Conservation (phyloP, 768 basidiomycete species). For the Boletales sp. region DNA sequence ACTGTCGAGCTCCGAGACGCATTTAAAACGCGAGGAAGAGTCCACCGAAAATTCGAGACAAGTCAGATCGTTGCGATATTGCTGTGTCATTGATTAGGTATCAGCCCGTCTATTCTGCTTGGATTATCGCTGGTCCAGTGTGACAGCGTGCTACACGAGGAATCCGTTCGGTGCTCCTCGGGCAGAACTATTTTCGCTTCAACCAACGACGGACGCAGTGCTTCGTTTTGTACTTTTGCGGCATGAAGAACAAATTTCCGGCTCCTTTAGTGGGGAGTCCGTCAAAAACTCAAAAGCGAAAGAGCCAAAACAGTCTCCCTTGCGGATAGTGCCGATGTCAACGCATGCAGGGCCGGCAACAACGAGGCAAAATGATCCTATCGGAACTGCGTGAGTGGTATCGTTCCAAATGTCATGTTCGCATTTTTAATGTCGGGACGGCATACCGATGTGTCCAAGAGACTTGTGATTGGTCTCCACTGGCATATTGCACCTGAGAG, state of each 20-base stretch:
- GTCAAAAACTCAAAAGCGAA: slow-evolving; percentile 34
- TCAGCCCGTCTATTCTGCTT: slow-evolving; percentile 17
- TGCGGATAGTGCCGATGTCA: slow-evolving; percentile 19
- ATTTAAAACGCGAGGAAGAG: slow-evolving; percentile 24
- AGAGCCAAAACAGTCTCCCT: slow-evolving; percentile 32
- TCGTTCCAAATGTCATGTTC: slow-evolving; percentile 9
- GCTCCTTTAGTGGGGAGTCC: slow-evolving; percentile 17
- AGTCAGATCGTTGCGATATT: slow-evolving; percentile 25
- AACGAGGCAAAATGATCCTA: slow-evolving; percentile 22
- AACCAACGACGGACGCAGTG: slow-evolving; percentile 11
- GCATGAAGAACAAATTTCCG: slow-evolving; percentile 13
- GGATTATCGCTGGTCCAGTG: slow-evolving; percentile 19
- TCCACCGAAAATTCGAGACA: slow-evolving; percentile 17
- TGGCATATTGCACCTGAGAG: slow-evolving; percentile 1
- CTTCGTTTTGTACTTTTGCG: slow-evolving; percentile 21
- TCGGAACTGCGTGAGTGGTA: slow-evolving; percentile 6
- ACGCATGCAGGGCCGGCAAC: slow-evolving; percentile 12
- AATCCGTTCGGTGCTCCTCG: slow-evolving; percentile 30
- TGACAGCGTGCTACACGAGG: slow-evolving; percentile 24
- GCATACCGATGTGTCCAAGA: slow-evolving; percentile 12
- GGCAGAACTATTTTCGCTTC: slow-evolving; percentile 27
- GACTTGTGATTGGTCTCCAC: slow-evolving; percentile 5
- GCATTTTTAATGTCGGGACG: slow-evolving; percentile 21
- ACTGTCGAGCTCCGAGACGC: not conserved
- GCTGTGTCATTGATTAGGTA: slow-evolving; percentile 22